phyloP scores from a whole-genome alignment of 2,329 filamentous ascomycete species.

The Tolypocladium ovalisporum region DNA sequence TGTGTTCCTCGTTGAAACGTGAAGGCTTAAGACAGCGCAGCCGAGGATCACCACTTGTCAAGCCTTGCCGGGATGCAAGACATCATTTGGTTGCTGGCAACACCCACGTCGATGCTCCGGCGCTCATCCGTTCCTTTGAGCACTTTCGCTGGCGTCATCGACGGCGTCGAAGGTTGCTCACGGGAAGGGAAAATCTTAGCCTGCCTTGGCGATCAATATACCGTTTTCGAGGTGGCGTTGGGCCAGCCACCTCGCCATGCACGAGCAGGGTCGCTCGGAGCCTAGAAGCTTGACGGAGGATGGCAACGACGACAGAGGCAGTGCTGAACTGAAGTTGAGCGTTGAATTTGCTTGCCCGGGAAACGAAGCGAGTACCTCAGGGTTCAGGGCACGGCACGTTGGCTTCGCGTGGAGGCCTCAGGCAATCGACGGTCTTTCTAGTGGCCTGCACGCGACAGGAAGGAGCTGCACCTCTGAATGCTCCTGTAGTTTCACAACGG shows the following conservation, averaged over 20 bases:
- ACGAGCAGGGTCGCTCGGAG: too few species aligned
- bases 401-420: not conserved
- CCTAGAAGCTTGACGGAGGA: too few species aligned
- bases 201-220: too few species aligned
- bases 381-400: not conserved
- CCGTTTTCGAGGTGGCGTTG: too few species aligned
- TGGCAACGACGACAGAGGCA: not conserved
- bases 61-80: conserved; percentile 11
- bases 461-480: not conserved
- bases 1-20: conserved; percentile 26
- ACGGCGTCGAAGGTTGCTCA: not conserved
- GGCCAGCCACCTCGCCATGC: too few species aligned
- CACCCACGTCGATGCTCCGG: not conserved
- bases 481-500: not conserved
- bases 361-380: not conserved
- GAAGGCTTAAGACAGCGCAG: conserved; percentile 15
- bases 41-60: conserved; percentile 20
- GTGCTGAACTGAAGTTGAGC: not conserved
- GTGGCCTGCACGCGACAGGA: not conserved
- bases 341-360: not conserved
- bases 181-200: not conserved
- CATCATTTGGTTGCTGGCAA: conserved; percentile 5
- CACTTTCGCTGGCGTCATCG: not conserved
- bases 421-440: not conserved
- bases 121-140: not conserved